phyloP scores from a whole-genome alignment of 106 monocot genomes.

The Acorus calamus region DNA sequence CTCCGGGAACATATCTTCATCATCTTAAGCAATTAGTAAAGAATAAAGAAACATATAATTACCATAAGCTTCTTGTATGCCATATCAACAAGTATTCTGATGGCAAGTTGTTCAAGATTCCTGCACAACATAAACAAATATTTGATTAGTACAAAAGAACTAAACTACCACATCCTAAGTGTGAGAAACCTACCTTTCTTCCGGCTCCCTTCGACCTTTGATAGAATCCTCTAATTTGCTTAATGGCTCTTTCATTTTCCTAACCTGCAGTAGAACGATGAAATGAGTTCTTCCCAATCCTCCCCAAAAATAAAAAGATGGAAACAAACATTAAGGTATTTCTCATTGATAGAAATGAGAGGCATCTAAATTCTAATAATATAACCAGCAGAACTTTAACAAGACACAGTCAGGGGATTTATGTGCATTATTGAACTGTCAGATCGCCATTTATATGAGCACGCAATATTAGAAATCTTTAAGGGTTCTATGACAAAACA shows the following conservation, averaged over 20 bases:
- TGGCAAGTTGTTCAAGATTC: slow-evolving; percentile 68
- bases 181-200: slow-evolving; percentile 43
- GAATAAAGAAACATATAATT: slow-evolving; percentile 8
- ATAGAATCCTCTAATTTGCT: slow-evolving; percentile 46
- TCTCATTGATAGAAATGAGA: background rate
- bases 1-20: background rate
- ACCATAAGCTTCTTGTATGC: slow-evolving; percentile 69
- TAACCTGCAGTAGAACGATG: slow-evolving; percentile 23
- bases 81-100: slow-evolving; percentile 71
- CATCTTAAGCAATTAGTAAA: background rate
- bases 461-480: no score
- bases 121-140: slow-evolving; percentile 22
- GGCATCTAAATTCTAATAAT: no score
- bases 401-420: no score
- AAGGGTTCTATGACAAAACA: no score
- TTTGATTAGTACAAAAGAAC: background rate
- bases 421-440: no score
- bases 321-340: background rate
- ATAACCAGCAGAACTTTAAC: no score
- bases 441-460: no score
- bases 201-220: slow-evolving; percentile 31
- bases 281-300: background rate
- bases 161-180: background rate
- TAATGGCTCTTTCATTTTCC: slow-evolving; percentile 38
- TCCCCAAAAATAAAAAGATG: background rate